phyloP scores from a whole-genome alignment of 306 rosid species.

The Alnus rubra region DNA sequence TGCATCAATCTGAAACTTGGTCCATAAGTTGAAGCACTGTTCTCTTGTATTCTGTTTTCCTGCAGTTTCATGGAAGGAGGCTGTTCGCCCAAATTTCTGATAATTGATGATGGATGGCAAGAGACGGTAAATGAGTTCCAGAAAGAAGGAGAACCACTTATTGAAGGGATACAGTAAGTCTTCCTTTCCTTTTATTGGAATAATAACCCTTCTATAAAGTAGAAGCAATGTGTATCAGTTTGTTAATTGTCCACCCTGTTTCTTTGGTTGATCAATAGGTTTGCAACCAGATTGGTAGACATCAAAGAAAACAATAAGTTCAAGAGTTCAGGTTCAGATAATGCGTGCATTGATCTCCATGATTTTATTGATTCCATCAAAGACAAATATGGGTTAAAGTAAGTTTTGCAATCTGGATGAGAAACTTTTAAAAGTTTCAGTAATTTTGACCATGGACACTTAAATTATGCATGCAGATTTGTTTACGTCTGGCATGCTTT shows the following conservation, averaged over 20 bases:
- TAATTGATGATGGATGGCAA: conserved; percentile 86
- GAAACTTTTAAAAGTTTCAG: no score
- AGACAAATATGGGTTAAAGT: conserved; percentile 61
- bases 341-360: conserved; percentile 40
- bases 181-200: not conserved
- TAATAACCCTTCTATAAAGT: not conserved
- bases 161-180: conserved; percentile 64
- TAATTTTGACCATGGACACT: no score
- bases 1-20: not conserved
- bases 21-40: not conserved
- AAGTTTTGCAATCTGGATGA: no score
- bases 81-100: conserved; percentile 56
- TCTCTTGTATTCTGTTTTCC: not conserved
- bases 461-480: no score
- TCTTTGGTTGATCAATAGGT: no score
- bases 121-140: conserved; percentile 43
- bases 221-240: no score
- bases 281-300: no score
- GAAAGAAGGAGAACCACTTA: conserved; percentile 51
- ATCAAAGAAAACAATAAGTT: conserved; percentile 67
- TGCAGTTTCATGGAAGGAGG: conserved; percentile 61
- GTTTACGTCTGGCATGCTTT: no score
- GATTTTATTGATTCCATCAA: conserved; percentile 52
- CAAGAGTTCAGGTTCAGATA: conserved; percentile 38
- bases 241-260: no score